Percentiles rank a stretch among this genome's conserved stretches.
These are phyloP conservation scores for Psilocybe sp. DNA, from an alignment of 768 basidiomycete species.

Conservation along the genomic window DNA sequence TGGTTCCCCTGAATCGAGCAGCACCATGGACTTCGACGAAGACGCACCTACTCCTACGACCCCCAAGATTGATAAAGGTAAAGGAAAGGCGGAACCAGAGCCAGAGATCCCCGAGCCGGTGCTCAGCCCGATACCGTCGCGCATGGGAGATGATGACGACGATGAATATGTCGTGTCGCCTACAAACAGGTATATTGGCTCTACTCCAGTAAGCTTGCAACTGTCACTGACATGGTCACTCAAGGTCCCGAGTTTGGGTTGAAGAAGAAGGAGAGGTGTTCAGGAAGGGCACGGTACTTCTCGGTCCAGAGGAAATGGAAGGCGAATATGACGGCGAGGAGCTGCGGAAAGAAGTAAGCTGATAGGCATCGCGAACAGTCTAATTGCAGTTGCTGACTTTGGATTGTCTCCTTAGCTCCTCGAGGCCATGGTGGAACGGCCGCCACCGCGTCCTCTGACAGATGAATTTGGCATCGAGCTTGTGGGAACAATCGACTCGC, in stretches of 20 bases:
- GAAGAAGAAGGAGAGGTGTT: conserved; percentile 97
- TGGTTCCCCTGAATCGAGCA: conserved; percentile 13
- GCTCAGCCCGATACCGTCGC: conserved; percentile 59
- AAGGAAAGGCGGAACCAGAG: conserved; percentile 66
- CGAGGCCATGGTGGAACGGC: conserved; percentile 83
- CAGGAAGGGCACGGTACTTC: conserved; percentile 79
- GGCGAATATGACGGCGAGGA: conserved; percentile 89
- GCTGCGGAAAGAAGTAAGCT: conserved; percentile 68
- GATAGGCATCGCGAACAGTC: not conserved
- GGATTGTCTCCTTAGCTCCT: conserved; percentile 51
- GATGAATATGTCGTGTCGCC: conserved; percentile 37
- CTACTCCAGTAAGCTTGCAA: not conserved
- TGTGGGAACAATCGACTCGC: conserved; percentile 16
- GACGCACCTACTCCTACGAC: conserved; percentile 44
- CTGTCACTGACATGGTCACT: conserved; percentile 3
- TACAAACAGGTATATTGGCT: conserved; percentile 46
- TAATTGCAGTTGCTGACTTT: not conserved
- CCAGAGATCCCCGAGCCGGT: conserved; percentile 69
- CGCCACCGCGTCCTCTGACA: conserved; percentile 68
- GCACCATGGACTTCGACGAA: conserved; percentile 15
- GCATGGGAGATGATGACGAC: conserved; percentile 48
- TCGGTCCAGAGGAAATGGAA: conserved; percentile 86
- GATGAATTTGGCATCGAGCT: conserved; percentile 57
- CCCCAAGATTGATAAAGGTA: conserved; percentile 76
- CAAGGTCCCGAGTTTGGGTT: conserved; percentile 75